phyloP scores from a whole-genome alignment of 495 filamentous ascomycete species.

The Chaetomium tenue region DNA sequence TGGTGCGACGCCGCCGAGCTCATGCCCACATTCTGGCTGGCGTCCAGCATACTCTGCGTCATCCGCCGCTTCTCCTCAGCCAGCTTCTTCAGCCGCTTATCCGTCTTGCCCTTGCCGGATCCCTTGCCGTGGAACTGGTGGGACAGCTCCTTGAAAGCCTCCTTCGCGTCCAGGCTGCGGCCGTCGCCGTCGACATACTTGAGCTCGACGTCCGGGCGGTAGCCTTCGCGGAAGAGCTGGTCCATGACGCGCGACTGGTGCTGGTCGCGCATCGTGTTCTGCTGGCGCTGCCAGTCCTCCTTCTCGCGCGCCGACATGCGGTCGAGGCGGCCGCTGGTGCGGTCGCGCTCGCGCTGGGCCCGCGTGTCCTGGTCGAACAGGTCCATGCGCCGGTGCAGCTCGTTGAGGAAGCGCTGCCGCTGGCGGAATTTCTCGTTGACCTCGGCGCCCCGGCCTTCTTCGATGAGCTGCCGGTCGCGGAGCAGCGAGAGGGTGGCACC shows the following conservation, averaged over 20 bases:
- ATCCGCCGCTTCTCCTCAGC: conserved; percentile 88
- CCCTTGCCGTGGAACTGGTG: conserved; percentile 99
- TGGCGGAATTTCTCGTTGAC: conserved; percentile 69
- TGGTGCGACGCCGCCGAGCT: conserved; percentile 70
- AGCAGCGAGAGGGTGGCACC: conserved; percentile 80
- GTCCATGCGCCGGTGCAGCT: conserved; percentile 69
- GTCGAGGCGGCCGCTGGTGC: conserved; percentile 75
- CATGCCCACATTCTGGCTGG: conserved; percentile 79
- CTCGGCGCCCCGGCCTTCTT: conserved; percentile 58
- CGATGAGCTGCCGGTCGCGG: conserved; percentile 75
- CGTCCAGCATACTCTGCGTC: conserved; percentile 76
- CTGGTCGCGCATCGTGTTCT: conserved; percentile 84
- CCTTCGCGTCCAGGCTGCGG: conserved; percentile 81
- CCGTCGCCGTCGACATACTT: conserved; percentile 88
- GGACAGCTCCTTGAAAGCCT: conserved; percentile 84
- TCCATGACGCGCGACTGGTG: conserved; percentile 75
- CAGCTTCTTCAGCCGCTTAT: conserved; percentile 95
- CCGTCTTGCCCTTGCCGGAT: conserved; percentile 95
- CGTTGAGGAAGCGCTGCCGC: conserved; percentile 74
- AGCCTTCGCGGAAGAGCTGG: conserved; percentile 79
- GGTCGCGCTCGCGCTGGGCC: conserved; percentile 82
- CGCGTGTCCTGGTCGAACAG: conserved; percentile 76
- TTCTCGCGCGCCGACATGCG: conserved; percentile 83
- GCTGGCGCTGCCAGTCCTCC: conserved; percentile 81
- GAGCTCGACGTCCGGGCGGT: conserved; percentile 85